These are phyloP conservation scores for Phaeoacremonium minimum DNA, from an alignment of 2,329 filamentous ascomycete species.

Conservation along the genomic window DNA sequence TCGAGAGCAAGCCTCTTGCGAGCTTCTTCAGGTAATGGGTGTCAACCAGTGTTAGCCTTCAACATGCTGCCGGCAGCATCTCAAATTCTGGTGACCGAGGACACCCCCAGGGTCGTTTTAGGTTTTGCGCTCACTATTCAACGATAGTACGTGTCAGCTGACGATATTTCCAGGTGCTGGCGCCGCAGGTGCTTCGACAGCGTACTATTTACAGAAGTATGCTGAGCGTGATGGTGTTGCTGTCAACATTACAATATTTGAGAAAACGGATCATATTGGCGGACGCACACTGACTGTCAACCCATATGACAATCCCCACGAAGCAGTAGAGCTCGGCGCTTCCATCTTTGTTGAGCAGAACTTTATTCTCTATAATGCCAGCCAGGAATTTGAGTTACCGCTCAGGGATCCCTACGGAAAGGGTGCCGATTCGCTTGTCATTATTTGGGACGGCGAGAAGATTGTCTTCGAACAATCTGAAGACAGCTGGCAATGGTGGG, in stretches of 20 bases:
- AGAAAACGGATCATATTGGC: conserved; percentile 72
- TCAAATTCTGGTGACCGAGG: too few relatives aligned
- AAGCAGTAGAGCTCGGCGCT: conserved; percentile 81
- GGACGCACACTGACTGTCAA: conserved; percentile 84
- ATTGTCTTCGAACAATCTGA: conserved; percentile 67
- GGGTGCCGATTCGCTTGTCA: conserved; percentile 56
- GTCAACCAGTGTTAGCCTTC: too few relatives aligned
- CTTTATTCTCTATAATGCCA: conserved; percentile 73
- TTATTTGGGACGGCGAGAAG: conserved; percentile 76
- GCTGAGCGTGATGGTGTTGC: conserved; percentile 55
- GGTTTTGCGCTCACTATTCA: too few relatives aligned
- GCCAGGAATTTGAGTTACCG: conserved; percentile 64
- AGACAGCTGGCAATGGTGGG: conserved; percentile 69
- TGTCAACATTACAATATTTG: conserved; percentile 83
- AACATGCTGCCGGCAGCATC: too few relatives aligned
- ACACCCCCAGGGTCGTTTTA: too few relatives aligned
- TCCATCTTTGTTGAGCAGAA: conserved; percentile 90
- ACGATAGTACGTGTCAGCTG: too few relatives aligned
- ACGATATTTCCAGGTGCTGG: conserved; percentile 64
- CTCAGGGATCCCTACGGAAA: conserved; percentile 40
- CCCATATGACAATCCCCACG: conserved; percentile 61
- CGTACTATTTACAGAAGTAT: conserved; percentile 75
- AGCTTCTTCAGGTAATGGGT: too few relatives aligned
- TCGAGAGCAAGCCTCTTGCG: too few relatives aligned
- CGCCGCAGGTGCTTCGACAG: conserved; percentile 79